Conservation (phyloP, 2,329 filamentous ascomycete genomes). For the Chaetomiaceae sp. region DNA sequence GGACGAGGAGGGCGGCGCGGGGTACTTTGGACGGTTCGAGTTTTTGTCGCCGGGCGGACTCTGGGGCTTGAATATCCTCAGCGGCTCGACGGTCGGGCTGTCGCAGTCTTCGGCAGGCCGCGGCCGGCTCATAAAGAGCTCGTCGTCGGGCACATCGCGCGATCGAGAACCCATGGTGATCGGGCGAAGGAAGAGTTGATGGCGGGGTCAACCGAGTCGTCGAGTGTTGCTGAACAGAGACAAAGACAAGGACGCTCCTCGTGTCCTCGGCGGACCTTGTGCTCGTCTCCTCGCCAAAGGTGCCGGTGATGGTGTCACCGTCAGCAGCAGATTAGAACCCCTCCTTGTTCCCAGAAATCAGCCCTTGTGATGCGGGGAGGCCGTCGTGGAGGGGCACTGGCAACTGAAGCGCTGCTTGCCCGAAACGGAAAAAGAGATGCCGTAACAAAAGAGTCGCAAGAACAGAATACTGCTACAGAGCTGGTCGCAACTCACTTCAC, state of each 20-base stretch:
- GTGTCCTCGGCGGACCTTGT: neutral
- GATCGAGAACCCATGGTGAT: slow-evolving; percentile 44
- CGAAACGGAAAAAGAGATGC: neutral
- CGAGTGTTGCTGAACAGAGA: neutral
- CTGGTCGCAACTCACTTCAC: neutral
- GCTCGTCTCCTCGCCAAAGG: neutral
- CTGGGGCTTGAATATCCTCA: slow-evolving; percentile 79
- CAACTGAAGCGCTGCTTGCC: neutral
- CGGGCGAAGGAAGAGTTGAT: neutral
- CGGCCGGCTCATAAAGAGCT: slow-evolving; percentile 71
- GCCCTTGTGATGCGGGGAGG: slow-evolving; percentile 5
- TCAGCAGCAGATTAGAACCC: slow-evolving; percentile 10
- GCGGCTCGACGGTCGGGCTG: slow-evolving; percentile 75
- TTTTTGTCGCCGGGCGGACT: slow-evolving; percentile 52
- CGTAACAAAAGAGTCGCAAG: slow-evolving; percentile 2
- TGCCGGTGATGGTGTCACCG: neutral
- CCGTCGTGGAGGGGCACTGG: neutral
- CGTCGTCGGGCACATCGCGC: slow-evolving; percentile 69
- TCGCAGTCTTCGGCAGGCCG: slow-evolving; percentile 49
- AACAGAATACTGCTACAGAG: neutral
- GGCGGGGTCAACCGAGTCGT: neutral
- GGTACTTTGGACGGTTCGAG: slow-evolving; percentile 48
- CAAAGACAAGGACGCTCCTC: too few relatives aligned
- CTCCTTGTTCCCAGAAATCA: slow-evolving; percentile 9
- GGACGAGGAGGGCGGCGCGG: slow-evolving; percentile 40